phyloP scores from a whole-genome alignment of 164 flowering plant genomes.

The Aristolochia californica region DNA sequence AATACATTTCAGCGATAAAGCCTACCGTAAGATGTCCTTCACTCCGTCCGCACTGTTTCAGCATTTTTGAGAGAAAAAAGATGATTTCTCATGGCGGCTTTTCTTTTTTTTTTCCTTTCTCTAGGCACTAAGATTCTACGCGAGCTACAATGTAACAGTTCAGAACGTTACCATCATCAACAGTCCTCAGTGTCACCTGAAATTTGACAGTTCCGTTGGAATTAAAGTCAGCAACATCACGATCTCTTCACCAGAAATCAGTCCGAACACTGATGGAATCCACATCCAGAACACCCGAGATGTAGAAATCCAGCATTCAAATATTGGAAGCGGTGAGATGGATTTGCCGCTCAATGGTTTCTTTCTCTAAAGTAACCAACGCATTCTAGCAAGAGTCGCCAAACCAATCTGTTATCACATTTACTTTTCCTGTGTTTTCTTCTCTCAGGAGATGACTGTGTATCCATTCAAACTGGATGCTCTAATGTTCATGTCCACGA shows the following conservation, averaged over 20 bases:
- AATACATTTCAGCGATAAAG: conserved; percentile 39
- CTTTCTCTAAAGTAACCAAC: too few species aligned
- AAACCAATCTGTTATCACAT: too few species aligned
- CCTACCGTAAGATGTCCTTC: conserved; percentile 57
- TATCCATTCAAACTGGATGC: conserved; percentile 85
- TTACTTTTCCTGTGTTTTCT: not conserved
- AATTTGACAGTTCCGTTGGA: conserved; percentile 50
- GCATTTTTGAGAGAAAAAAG: too few species aligned
- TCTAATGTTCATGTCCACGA: conserved; percentile 56
- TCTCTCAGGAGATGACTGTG: conserved; percentile 83
- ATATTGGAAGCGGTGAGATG: conserved; percentile 51
- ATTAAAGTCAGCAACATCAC: conserved; percentile 51
- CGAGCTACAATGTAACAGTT: conserved; percentile 43
- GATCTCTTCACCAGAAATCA: conserved; percentile 58
- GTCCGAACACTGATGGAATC: conserved; percentile 92
- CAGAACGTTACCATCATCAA: conserved; percentile 51
- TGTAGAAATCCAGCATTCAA: conserved; percentile 57
- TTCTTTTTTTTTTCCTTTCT: not conserved
- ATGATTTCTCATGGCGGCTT: not conserved
- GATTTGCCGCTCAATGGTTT: not conserved
- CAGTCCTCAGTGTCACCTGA: conserved; percentile 79
- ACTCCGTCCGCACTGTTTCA: not conserved
- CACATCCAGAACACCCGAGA: conserved; percentile 67
- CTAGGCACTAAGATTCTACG: conserved; percentile 79
- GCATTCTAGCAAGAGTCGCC: too few species aligned